Percentiles rank a stretch among this genome's conserved stretches.
Conservation (phyloP, 768 basidiomycete genomes). For the Boletus reticuloceps region DNA sequence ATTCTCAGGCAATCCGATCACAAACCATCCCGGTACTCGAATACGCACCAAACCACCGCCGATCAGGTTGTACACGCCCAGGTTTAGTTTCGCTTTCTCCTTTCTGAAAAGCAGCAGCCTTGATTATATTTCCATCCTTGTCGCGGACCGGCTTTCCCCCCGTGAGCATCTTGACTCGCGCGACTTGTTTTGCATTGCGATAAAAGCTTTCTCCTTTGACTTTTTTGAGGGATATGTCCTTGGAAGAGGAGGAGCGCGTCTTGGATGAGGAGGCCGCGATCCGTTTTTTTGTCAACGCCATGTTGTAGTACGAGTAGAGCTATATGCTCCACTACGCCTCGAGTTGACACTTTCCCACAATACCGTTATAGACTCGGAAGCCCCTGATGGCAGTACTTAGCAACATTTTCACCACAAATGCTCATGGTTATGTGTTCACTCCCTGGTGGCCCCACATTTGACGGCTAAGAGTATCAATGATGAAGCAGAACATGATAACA, state of each 20-base stretch:
- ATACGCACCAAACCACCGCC: slow-evolving; percentile 92
- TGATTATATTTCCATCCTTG: slow-evolving; percentile 86
- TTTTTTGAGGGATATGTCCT: slow-evolving; percentile 57
- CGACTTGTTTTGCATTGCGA: slow-evolving; percentile 88
- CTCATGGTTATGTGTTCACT: no score
- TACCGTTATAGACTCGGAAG: not conserved
- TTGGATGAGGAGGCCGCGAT: slow-evolving; percentile 29
- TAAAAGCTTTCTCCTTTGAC: slow-evolving; percentile 98
- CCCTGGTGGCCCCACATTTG: no score
- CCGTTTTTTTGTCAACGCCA: slow-evolving; percentile 33
- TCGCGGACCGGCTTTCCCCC: slow-evolving; percentile 91
- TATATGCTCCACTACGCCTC: no score
- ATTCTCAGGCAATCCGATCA: slow-evolving; percentile 2
- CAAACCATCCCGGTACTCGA: not conserved
- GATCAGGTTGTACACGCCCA: slow-evolving; percentile 91
- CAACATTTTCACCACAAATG: no score
- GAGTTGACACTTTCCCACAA: slow-evolving; percentile 10
- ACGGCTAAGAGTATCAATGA: no score
- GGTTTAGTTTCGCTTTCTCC: slow-evolving; percentile 89
- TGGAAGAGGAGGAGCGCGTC: slow-evolving; percentile 42
- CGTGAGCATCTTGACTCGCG: slow-evolving; percentile 85
- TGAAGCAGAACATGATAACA: no score
- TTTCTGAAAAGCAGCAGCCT: slow-evolving; percentile 95
- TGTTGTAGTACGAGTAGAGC: slow-evolving; percentile 4
- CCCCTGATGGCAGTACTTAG: no score